Evolutionary conservation across 495 filamentous ascomycete genomes (phyloP).

Genomic region (Thozetella sp.): DNA sequence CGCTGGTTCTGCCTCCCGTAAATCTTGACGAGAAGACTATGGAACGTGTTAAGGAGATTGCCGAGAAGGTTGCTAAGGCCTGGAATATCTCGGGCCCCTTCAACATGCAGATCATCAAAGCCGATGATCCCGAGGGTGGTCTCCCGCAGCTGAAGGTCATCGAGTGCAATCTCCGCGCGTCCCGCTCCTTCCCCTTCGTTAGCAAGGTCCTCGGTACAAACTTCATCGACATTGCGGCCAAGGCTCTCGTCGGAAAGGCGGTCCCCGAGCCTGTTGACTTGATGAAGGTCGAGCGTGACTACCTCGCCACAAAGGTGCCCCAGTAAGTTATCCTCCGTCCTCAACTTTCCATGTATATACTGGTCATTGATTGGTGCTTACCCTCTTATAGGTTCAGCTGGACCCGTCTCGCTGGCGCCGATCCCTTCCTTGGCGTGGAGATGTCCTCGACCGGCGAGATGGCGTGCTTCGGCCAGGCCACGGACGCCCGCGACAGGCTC

Average conservation of each 20-base stretch:
- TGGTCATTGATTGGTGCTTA: background rate
- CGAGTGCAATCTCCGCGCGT: slow-evolving; percentile 97
- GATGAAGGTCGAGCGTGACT: slow-evolving; percentile 86
- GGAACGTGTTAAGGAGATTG: slow-evolving; percentile 89
- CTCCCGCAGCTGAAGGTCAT: slow-evolving; percentile 88
- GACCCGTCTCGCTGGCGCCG: slow-evolving; percentile 97
- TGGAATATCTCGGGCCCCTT: slow-evolving; percentile 97
- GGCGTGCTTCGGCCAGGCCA: slow-evolving; percentile 93
- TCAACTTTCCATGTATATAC: background rate
- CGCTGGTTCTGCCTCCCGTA: slow-evolving; percentile 87
- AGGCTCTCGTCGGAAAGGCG: slow-evolving; percentile 83
- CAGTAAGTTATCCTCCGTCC: slow-evolving; percentile 45
- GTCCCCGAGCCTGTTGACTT: slow-evolving; percentile 87
- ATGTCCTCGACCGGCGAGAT: slow-evolving; percentile 98
- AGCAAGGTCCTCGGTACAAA: slow-evolving; percentile 96
- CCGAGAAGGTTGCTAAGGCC: slow-evolving; percentile 92
- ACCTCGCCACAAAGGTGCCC: slow-evolving; percentile 94
- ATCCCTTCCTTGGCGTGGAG: slow-evolving; percentile 97
- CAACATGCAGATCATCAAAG: slow-evolving; percentile 99
- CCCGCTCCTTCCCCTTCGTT: slow-evolving; percentile 96
- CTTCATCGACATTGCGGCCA: slow-evolving; percentile 96
- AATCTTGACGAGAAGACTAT: slow-evolving; percentile 75
- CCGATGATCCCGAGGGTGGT: slow-evolving; percentile 67
- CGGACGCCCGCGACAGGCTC: slow-evolving; percentile 34
- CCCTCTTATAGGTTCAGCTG: slow-evolving; percentile 69